Base-by-base conservation (phyloP, 306 rosid species). In the Prunus kanzakura region DNA sequence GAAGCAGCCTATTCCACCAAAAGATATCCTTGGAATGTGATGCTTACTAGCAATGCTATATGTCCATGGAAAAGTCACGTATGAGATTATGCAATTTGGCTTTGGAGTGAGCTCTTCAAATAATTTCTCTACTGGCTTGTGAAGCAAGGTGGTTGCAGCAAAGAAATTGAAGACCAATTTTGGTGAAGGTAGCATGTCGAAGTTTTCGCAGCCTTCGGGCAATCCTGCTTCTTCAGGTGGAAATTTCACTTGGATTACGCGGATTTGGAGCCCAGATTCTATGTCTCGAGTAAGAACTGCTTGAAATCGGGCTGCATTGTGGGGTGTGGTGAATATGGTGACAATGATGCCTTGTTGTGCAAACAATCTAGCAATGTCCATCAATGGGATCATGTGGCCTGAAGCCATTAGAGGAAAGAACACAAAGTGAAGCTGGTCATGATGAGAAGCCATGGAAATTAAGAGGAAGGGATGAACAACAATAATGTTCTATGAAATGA, bases 81-180 rank as follows among this genome's bases (percentile, higher is more conserved):
- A 93, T 20, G 96, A 87, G 51, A 90, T 85, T n/a, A 91, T 79
- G 84, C 94, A 89, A 75, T 71, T 77, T 41, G 94, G 97, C 30
- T 49, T 64, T 0, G 91, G 90, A n/a, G 46, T 74, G 0, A 89
- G 77, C 14, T 68, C 69, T 20, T 63, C 18, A 12, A 87, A 79
- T 64, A 77, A 18, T 41, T 79, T 23, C n/a, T 85, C 86, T 0
- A 80, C 88, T 4, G 84, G 90, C 27, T 82, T 68, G 4, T 75
- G 89, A 2, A 89, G 76, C 65, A 73, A 30, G 47, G 52, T 57
- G 6, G 78, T 56, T 18, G 84, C 76, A 0, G 3, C n/a, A 67
- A 68, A 78, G 84, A 91, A 82, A 32, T 61, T 52, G 12, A 3
- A n/a, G 1, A 10, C 71, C 79, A 86, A 47, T 5, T 65, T 71